Conservation (phyloP, 345 rosid species). For the Pugionium cornutum region DNA sequence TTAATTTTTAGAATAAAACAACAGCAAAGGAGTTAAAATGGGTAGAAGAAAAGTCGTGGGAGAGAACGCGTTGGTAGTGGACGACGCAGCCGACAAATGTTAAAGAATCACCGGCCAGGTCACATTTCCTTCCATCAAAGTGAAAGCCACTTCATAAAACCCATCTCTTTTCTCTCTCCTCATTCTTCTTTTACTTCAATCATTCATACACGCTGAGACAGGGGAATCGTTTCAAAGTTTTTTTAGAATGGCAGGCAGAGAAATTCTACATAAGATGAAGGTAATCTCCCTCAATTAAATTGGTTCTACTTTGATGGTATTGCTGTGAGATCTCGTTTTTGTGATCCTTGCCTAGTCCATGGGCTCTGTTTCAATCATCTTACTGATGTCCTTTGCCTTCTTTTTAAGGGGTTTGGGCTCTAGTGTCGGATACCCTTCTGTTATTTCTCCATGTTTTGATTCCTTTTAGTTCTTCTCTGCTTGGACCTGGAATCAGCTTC, state of each 20-base stretch:
- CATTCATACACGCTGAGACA: constrained; percentile 19
- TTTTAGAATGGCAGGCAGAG: constrained; percentile 53
- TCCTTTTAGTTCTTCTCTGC: background rate
- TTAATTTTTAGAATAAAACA: background rate
- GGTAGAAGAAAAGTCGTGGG: constrained; percentile 51
- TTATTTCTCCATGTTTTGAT: background rate
- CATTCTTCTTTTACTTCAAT: background rate
- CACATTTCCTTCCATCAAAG: constrained; percentile 35
- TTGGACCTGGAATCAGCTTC: constrained; percentile 6
- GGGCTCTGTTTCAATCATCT: background rate
- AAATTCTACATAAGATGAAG: constrained; percentile 80
- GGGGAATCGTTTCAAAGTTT: constrained; percentile 17
- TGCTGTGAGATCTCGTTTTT: constrained; percentile 19
- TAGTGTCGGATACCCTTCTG: too few relatives aligned
- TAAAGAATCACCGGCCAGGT: constrained; percentile 33
- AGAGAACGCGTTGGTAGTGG: constrained; percentile 46
- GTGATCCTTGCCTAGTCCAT: background rate
- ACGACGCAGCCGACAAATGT: constrained; percentile 36
- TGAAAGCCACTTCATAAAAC: constrained; percentile 34
- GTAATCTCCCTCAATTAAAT: constrained; percentile 26
- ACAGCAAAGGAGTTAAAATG: background rate
- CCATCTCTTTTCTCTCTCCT: constrained; percentile 20
- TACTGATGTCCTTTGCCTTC: background rate
- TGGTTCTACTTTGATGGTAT: background rate
- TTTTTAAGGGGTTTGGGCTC: background rate